Percentiles rank a stretch among this genome's conserved stretches.
Conservation (phyloP, 129 eudicot species). For the Arctium minus region DNA sequence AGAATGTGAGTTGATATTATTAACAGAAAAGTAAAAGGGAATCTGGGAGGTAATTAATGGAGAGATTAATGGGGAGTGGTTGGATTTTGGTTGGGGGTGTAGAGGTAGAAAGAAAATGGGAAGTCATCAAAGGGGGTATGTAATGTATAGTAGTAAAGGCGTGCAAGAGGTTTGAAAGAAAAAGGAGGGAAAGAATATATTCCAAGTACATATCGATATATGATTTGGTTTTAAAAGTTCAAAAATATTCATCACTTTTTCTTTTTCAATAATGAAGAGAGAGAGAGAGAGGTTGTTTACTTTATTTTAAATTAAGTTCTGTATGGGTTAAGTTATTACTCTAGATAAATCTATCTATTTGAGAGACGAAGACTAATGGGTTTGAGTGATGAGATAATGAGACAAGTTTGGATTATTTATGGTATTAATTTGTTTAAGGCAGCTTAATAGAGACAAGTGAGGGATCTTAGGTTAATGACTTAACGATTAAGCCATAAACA, state of each 20-base stretch:
- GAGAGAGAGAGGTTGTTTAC: too few species aligned
- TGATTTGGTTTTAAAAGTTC: background rate
- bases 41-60: slow-evolving; percentile 7
- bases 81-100: slow-evolving; percentile 15
- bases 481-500: too few species aligned
- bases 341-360: too few species aligned
- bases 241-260: background rate
- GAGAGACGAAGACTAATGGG: too few species aligned
- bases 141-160: background rate
- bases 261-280: background rate
- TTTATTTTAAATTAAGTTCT: too few species aligned
- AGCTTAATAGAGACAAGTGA: too few species aligned
- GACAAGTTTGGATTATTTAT: too few species aligned
- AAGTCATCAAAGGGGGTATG: background rate
- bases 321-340: too few species aligned
- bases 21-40: background rate
- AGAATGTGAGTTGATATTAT: background rate
- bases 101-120: slow-evolving; percentile 19
- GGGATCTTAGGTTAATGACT: too few species aligned
- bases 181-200: slow-evolving; percentile 30
- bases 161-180: slow-evolving; percentile 17
- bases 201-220: background rate
- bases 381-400: too few species aligned
- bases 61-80: slow-evolving; percentile 32
- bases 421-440: too few species aligned